phyloP scores from a whole-genome alignment of 345 rosid species.

The Eucalyptus regnans region DNA sequence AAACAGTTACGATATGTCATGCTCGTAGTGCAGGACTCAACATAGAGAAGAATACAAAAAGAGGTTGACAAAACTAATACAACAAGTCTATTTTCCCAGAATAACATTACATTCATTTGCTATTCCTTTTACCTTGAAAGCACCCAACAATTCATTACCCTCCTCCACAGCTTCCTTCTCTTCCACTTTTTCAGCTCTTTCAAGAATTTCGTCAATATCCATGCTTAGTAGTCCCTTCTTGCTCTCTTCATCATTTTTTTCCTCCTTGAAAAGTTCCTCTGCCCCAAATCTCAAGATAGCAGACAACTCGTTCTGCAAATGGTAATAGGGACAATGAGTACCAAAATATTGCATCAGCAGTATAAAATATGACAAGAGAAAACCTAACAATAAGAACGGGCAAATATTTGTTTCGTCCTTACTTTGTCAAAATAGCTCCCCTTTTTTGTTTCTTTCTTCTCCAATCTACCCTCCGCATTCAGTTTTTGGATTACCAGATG shows the following conservation, averaged over 20 bases:
- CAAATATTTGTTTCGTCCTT: not conserved
- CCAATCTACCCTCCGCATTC: constrained; percentile 98
- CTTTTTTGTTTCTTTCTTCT: constrained; percentile 95
- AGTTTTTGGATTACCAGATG: constrained; percentile 98
- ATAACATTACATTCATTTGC: not conserved
- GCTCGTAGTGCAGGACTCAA: not conserved
- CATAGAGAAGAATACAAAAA: not conserved
- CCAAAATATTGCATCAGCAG: not conserved
- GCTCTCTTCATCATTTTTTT: constrained; percentile 93
- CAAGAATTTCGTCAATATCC: constrained; percentile 98
- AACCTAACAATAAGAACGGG: not conserved
- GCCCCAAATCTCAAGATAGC: constrained; percentile 99
- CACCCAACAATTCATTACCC: constrained; percentile 77
- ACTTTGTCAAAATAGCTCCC: constrained; percentile 91
- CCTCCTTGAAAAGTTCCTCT: constrained; percentile 97
- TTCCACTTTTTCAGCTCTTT: constrained; percentile 97
- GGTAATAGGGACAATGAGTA: not conserved
- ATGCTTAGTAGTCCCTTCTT: constrained; percentile 77
- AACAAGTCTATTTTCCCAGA: not conserved
- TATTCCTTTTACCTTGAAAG: constrained; percentile 71
- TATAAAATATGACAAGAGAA: not conserved
- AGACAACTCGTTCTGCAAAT: constrained; percentile 83
- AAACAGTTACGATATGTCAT: not conserved
- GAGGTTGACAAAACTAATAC: not conserved
- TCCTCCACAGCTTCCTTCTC: constrained; percentile 56